Evolutionary conservation across 2,329 filamentous ascomycete species (phyloP).

Genomic region (Venturia nashicola): DNA sequence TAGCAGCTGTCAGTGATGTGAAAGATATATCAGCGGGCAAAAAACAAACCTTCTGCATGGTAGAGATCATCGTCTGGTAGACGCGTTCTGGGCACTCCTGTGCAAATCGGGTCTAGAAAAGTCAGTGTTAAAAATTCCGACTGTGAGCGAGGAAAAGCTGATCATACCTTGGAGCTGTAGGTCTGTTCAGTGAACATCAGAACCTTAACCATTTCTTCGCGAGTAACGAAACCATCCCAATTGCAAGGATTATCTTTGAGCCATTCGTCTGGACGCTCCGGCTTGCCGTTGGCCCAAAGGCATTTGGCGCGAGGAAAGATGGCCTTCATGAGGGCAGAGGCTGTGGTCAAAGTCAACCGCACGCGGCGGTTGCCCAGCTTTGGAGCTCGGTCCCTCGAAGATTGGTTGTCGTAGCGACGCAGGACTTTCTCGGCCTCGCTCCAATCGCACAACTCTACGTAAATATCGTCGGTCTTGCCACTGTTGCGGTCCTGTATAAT

Average conservation of each 20-base stretch:
- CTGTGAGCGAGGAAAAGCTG: too few species aligned
- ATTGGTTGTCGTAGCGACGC: neutral
- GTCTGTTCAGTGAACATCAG: neutral
- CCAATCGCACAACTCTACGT: constrained; percentile 3
- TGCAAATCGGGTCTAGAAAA: neutral
- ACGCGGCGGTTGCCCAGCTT: neutral
- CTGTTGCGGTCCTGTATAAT: constrained; percentile 10
- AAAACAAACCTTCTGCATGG: constrained; percentile 5
- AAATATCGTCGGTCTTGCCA: constrained; percentile 7
- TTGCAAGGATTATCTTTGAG: constrained; percentile 30
- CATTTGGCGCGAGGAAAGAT: constrained; percentile 41
- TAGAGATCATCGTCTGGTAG: neutral
- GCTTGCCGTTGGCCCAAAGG: constrained; percentile 28
- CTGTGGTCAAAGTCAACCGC: constrained; percentile 32
- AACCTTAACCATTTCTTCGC: constrained; percentile 33
- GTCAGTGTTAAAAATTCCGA: neutral
- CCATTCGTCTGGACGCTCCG: constrained; percentile 22
- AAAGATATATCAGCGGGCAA: neutral
- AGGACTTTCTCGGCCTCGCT: neutral
- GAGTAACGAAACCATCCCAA: constrained; percentile 36
- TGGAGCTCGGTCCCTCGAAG: neutral
- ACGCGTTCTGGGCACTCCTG: neutral
- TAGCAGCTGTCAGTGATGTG: neutral
- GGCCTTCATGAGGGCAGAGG: constrained; percentile 36
- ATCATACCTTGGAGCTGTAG: neutral